Percentiles rank a stretch among this genome's conserved stretches.
These are phyloP conservation scores for Blastobotrys serpentis DNA, from an alignment of 1,139 yeast genomes.

Conservation along the genomic window DNA sequence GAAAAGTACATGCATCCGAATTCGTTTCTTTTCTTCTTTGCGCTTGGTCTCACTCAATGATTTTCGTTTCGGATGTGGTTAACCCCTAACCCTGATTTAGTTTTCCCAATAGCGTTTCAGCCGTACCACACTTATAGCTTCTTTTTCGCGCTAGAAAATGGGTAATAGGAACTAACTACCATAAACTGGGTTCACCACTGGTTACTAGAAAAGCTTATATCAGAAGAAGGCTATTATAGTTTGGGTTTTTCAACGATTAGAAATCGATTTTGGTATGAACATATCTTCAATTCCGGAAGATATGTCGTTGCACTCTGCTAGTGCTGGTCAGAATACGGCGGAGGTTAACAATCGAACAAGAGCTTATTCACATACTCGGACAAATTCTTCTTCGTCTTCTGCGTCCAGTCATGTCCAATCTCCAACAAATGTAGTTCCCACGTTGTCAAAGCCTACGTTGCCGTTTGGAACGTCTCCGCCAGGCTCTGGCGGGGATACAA, in stretches of 20 bases:
- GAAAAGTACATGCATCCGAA: too few species aligned
- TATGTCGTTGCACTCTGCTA: slow-evolving; percentile 10
- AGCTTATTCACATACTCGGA: slow-evolving; percentile 32
- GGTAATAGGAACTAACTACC: too few species aligned
- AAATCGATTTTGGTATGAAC: slow-evolving; percentile 6
- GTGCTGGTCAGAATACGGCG: neutral
- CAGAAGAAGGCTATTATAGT: too few species aligned
- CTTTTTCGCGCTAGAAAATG: too few species aligned
- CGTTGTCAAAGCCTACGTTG: slow-evolving; percentile 9
- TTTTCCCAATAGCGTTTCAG: too few species aligned
- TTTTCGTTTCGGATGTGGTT: too few species aligned
- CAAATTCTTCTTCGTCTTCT: slow-evolving; percentile 35
- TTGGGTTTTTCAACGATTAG: neutral
- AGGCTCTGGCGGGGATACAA: slow-evolving; percentile 10
- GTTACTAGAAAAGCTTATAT: too few species aligned
- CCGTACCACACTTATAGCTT: too few species aligned
- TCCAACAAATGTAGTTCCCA: slow-evolving; percentile 13
- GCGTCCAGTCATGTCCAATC: slow-evolving; percentile 20
- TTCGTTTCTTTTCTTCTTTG: neutral
- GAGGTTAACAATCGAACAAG: slow-evolving; percentile 19
- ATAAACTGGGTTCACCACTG: too few species aligned
- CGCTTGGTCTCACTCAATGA: neutral
- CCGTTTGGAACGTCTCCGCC: slow-evolving; percentile 8
- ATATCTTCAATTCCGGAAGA: slow-evolving; percentile 25
- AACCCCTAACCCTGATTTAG: too few species aligned